Evolutionary conservation across 768 basidiomycete species (phyloP).

Genomic region (Pleurotus ostreatus): DNA sequence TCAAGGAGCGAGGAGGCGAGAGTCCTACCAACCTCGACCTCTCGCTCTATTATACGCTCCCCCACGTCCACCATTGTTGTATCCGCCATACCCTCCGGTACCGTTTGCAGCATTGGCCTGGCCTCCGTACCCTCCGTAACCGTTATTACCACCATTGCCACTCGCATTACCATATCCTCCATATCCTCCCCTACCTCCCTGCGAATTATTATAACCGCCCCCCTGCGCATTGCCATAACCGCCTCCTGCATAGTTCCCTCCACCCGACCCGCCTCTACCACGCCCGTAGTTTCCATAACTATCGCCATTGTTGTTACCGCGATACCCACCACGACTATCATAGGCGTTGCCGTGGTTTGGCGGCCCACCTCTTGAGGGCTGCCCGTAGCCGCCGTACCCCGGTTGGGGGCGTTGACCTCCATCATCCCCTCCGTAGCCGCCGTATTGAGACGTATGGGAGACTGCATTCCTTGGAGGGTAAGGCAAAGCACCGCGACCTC

Average conservation of each 20-base stretch:
- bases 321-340: slow-evolving; percentile 23
- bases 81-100: slow-evolving; percentile 17
- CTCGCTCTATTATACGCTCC: slow-evolving; percentile 35
- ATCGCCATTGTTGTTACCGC: slow-evolving; percentile 5
- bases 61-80: slow-evolving; percentile 12
- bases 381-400: slow-evolving; percentile 19
- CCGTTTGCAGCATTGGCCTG: slow-evolving; percentile 7
- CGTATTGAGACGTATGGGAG: slow-evolving; percentile 23
- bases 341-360: slow-evolving; percentile 19
- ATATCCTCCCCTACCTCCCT: slow-evolving; percentile 25
- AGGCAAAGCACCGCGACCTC: slow-evolving; percentile 23
- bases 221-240: slow-evolving; percentile 19
- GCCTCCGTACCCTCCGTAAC: slow-evolving; percentile 31
- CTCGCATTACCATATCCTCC: slow-evolving; percentile 26
- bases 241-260: slow-evolving; percentile 18
- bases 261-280: slow-evolving; percentile 30
- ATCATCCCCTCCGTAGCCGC: slow-evolving; percentile 29
- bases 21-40: slow-evolving; percentile 45
- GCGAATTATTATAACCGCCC: slow-evolving; percentile 35
- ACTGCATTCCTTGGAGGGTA: slow-evolving; percentile 29
- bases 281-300: slow-evolving; percentile 11
- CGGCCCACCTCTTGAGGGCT: slow-evolving; percentile 20
- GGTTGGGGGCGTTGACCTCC: slow-evolving; percentile 16
- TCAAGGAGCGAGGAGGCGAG: neutral
- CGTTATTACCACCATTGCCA: slow-evolving; percentile 30